These are phyloP conservation scores for Fusarium heterosporum DNA, from an alignment of 2,329 filamentous ascomycete genomes.

Conservation along the genomic window DNA sequence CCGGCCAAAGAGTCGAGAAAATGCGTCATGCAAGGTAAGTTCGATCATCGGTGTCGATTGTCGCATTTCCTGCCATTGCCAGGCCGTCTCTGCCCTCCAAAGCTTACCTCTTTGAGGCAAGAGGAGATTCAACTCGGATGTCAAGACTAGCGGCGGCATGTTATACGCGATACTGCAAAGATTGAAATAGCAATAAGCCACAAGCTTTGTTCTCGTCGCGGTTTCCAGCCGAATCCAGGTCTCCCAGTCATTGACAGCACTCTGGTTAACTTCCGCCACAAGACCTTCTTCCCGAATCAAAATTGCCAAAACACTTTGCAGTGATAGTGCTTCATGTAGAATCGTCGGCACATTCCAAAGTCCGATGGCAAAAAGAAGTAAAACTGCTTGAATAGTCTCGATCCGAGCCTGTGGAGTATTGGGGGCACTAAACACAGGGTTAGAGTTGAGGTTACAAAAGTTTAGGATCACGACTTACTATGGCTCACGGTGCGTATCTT, in stretches of 20 bases:
- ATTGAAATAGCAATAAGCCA: constrained; percentile 72
- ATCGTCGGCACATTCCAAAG: constrained; percentile 72
- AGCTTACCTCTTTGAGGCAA: constrained; percentile 67
- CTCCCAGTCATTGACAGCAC: constrained; percentile 65
- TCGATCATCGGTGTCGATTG: constrained; percentile 64
- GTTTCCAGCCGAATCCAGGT: constrained; percentile 69
- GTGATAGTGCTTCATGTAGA: constrained; percentile 67
- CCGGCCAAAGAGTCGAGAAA: constrained; percentile 66
- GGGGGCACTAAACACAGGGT: constrained; percentile 58
- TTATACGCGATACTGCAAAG: constrained; percentile 72
- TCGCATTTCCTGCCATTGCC: constrained; percentile 70
- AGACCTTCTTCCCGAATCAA: constrained; percentile 70
- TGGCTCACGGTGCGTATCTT: constrained; percentile 69
- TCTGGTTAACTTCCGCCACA: constrained; percentile 60
- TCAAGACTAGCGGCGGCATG: constrained; percentile 68
- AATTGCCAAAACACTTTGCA: constrained; percentile 69
- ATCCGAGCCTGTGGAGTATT: constrained; percentile 70
- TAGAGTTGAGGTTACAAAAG: background rate
- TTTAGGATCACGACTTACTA: constrained; percentile 59
- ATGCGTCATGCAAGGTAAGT: constrained; percentile 67
- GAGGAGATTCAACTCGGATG: constrained; percentile 67
- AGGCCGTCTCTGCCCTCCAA: constrained; percentile 68
- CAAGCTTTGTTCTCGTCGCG: constrained; percentile 68
- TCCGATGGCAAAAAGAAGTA: constrained; percentile 70
- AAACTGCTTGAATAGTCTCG: constrained; percentile 73